Conservation (phyloP, 805 yeast species). For the Komagataella mondaviorum region DNA sequence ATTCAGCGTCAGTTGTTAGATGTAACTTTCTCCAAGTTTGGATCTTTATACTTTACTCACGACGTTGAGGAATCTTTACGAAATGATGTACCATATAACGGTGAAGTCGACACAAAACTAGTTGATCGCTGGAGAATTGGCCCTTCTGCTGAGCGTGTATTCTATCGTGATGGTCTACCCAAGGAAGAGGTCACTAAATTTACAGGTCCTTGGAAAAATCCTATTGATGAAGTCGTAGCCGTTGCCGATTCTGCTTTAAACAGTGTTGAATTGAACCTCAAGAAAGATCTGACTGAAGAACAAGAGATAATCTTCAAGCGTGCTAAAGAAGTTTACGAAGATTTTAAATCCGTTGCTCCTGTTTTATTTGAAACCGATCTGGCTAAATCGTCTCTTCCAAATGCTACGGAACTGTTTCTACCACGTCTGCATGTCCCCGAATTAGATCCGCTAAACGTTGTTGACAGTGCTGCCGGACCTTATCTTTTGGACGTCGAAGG, state of each 20-base stretch:
- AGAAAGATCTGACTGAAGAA: slow-evolving; percentile 36
- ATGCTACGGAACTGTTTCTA: slow-evolving; percentile 44
- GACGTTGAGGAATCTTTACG: slow-evolving; percentile 33
- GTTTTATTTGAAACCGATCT: slow-evolving; percentile 35
- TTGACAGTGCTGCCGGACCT: slow-evolving; percentile 21
- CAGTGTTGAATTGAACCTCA: slow-evolving; percentile 44
- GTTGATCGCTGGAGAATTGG: slow-evolving; percentile 79
- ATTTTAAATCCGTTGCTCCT: slow-evolving; percentile 42
- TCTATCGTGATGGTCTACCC: slow-evolving; percentile 50
- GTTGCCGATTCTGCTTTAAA: slow-evolving; percentile 50
- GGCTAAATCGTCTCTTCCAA: slow-evolving; percentile 41
- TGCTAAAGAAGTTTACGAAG: slow-evolving; percentile 48
- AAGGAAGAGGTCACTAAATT: slow-evolving; percentile 31
- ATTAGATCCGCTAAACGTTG: slow-evolving; percentile 80
- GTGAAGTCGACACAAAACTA: slow-evolving; percentile 41
- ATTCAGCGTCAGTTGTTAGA: slow-evolving; percentile 37
- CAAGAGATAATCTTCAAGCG: slow-evolving; percentile 27
- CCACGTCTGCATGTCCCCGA: slow-evolving; percentile 76
- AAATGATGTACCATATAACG: slow-evolving; percentile 30
- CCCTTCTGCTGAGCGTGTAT: slow-evolving; percentile 70
- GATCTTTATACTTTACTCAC: slow-evolving; percentile 68
- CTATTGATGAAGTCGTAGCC: slow-evolving; percentile 33
- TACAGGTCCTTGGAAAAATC: slow-evolving; percentile 72
- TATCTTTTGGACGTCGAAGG: slow-evolving; percentile 78
- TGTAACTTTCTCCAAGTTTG: slow-evolving; percentile 56